Conservation (phyloP, 345 rosid species). For the Luvunga scandens region DNA sequence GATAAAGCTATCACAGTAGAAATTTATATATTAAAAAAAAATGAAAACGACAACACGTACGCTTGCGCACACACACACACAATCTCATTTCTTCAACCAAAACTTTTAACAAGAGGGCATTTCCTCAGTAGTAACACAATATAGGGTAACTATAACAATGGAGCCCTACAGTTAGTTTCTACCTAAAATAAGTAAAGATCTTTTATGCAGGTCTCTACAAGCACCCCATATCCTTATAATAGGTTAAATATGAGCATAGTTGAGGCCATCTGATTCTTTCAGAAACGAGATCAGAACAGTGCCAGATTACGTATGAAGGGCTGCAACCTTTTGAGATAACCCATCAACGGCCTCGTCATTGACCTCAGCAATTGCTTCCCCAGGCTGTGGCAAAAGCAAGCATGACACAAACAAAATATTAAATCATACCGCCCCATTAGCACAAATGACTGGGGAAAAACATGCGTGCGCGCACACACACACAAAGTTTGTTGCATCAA, state of each 20-base stretch:
- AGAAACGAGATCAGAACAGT: background rate
- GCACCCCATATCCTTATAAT: conserved; percentile 10
- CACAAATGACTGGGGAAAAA: background rate
- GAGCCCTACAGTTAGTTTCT: conserved; percentile 22
- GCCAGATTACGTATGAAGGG: conserved; percentile 44
- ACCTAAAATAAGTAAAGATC: background rate
- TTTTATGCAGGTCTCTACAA: conserved; percentile 4
- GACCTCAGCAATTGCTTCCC: conserved; percentile 44
- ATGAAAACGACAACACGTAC: background rate
- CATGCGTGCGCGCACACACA: too few species aligned
- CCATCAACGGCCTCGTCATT: conserved; percentile 45
- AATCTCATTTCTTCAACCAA: background rate
- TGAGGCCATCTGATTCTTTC: conserved; percentile 5
- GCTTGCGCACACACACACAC: too few species aligned
- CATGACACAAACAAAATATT: background rate
- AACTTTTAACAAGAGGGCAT: background rate
- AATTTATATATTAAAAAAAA: background rate
- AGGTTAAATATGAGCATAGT: background rate
- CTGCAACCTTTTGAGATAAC: conserved; percentile 54
- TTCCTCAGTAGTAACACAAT: background rate
- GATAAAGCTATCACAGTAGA: background rate
- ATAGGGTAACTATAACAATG: background rate
- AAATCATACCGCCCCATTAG: background rate
- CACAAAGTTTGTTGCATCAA: background rate
- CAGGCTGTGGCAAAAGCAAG: conserved; percentile 30